Base-by-base conservation (phyloP, 1,284 basidiomycete genomes). In the Coriolopsis trogii region DNA sequence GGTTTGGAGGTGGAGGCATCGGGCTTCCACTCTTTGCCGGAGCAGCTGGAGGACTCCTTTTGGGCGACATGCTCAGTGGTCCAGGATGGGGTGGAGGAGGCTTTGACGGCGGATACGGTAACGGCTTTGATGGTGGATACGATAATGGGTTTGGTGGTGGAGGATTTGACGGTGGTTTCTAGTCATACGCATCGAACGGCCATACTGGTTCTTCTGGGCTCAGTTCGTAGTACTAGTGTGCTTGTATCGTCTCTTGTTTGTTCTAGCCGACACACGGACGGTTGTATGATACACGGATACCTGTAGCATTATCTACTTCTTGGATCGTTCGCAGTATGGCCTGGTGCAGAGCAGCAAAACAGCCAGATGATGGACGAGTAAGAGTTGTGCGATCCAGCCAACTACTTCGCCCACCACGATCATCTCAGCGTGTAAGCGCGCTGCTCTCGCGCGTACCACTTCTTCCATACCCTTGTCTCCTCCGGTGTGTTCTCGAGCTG, bases 31-130 rank as follows among this genome's bases (percentile, higher is more conserved):
- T 85, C 2, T 53, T 83, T 21, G 85, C 82, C 30, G 84, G 83
- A 16, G 62, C 86, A 33, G 85, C 78, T 2, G 84, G 84, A 21
- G 84, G 85, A 1, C 63, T 86, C 16, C 58, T 87, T 3, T 66
- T 87, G 0, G 84, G 81, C 3, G 79, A 81, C 39, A 56, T 76
- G 16, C 41, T 85, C 3, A 59, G 55, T 30, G 59, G 56, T 5
- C 53, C 56, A 10, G 56, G 23, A n/a, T 56, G 28, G 18, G 52
- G 51, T 2, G 52, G 48, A 4, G 46, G 54, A 25, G 46, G 52
- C 3, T 55, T 55, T 34, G 56, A 34, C 30, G 53, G 51, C 33
- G 46, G 53, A 39, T 30, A 8, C 13, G 28, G 28, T 13, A 13
- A 13, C 7, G 57, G 56, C 10, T 52, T 58, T 34, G 58, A 40